Percentiles rank a stretch among this genome's conserved stretches.
These are phyloP conservation scores for Colletotrichum paranaense DNA, from an alignment of 2,329 filamentous ascomycete genomes.

Conservation along the genomic window DNA sequence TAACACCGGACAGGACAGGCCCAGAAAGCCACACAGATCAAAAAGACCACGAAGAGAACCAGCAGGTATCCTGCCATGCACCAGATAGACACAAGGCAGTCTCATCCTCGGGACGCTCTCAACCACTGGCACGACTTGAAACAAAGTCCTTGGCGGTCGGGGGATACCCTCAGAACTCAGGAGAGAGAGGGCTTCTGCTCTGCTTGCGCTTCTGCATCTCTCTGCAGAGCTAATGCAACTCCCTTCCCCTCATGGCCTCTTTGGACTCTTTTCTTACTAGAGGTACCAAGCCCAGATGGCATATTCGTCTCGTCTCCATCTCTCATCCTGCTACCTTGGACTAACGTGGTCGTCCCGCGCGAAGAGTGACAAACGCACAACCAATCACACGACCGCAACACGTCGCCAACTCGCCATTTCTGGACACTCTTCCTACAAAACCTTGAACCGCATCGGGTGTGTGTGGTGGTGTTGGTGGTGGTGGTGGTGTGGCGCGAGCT, in stretches of 20 bases:
- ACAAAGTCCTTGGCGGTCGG: constrained; percentile 5
- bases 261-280: neutral
- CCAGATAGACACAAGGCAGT: constrained; percentile 21
- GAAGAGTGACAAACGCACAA: neutral
- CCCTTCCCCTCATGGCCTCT: neutral
- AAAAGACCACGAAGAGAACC: neutral
- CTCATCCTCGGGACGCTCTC: constrained; percentile 18
- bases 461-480: neutral
- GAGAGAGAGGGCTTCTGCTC: too few relatives aligned
- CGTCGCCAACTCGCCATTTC: constrained; percentile 17
- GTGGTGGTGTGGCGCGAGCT: neutral
- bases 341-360: constrained; percentile 1
- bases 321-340: neutral
- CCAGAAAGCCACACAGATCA: neutral
- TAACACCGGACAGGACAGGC: neutral
- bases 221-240: constrained; percentile 2
- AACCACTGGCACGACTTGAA: constrained; percentile 29
- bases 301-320: neutral
- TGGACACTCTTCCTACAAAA: constrained; percentile 2
- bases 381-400: constrained; percentile 20
- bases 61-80: neutral
- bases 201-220: neutral
- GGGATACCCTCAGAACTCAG: too few relatives aligned
- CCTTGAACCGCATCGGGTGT: neutral
- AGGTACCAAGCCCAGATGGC: too few relatives aligned